Evolutionary conservation across 192 early-diverging fungal species (phyloP), one percentile per base, ranked within the genome.

Genomic region (Jimgerdemannia lactiflua): DNA sequence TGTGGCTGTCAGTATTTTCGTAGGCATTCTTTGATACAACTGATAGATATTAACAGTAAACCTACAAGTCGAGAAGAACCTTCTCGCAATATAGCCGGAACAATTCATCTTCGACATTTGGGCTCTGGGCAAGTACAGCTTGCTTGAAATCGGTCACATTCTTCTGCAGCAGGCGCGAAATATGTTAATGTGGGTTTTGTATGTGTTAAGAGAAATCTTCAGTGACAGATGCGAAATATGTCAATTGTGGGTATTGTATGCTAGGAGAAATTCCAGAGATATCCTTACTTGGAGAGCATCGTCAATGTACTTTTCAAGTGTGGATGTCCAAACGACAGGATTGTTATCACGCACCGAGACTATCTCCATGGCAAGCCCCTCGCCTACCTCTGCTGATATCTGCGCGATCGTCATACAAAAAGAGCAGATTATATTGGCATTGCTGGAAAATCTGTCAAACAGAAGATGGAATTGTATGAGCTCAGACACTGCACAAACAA

Each of bases 1-100:
- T 14, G 49, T 59, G 6, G 49, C 14, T 6, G 14, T 59, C 49
- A 59, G 49, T 59, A 10, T 59, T 59, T 59, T 59, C 14, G 6
- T 59, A 29, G 29, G 29, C 2, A 10, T 59, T 59, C 49, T 59
- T 59, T 10, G 49, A 6, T 59, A 14, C 8, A 0, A 59, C 49
- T 59, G 6, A 14, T 10, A 6, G 14, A 6, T 10, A 59, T 59
- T 59, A 59, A 59, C 49, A 59, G 49, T 59, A 59, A 59, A 68
- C 70, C 0, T 75, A 75, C 74, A 75, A 75, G 64, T 75, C 43
- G n/a, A 69, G 67, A 20, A 75, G 67, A 69, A 75, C 75, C 70
- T 77, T 72, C 63, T 77, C 64, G 44, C 70, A 77, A 73, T 77
- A 77, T 4, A 72, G 18, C 66, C 64, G 0, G 54, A 76, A 76